Conservation (phyloP, 164 flowering plant genomes). For the Berberis vulgaris region DNA sequence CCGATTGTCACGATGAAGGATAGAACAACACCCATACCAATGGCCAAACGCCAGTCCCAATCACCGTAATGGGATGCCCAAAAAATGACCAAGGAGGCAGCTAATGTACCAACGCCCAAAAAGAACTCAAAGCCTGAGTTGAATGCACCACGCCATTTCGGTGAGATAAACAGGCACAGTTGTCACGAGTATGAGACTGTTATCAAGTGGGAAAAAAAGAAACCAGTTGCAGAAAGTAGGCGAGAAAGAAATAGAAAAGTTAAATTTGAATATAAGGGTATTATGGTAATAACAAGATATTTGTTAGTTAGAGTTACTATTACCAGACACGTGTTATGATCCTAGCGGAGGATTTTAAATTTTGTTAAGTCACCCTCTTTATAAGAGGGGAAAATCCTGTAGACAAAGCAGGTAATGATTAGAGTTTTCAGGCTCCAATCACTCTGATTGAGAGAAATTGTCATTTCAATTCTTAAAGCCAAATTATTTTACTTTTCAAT, state of each 20-base stretch:
- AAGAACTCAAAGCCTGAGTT: background rate
- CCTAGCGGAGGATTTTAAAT: background rate
- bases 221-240: background rate
- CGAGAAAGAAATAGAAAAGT: background rate
- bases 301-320: too few species aligned
- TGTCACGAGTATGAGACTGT: too few species aligned
- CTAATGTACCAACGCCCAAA: background rate
- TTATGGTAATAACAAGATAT: too few species aligned
- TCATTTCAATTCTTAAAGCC: too few species aligned
- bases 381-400: too few species aligned
- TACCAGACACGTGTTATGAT: background rate
- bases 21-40: background rate
- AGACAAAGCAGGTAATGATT: too few species aligned
- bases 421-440: too few species aligned
- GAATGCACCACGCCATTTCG: slow-evolving; percentile 4
- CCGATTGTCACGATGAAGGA: background rate
- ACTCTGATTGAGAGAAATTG: too few species aligned
- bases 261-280: too few species aligned
- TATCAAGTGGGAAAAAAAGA: background rate
- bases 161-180: background rate
- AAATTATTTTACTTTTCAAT: too few species aligned
- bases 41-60: slow-evolving; percentile 1
- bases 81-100: background rate
- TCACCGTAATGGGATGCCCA: background rate
- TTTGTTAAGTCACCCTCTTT: too few species aligned